A percentile compares a stretch with the other conserved stretches of the same genome.
phyloP scores from a whole-genome alignment of 2,329 filamentous ascomycete genomes.

The Aspergillus viridinutans region DNA sequence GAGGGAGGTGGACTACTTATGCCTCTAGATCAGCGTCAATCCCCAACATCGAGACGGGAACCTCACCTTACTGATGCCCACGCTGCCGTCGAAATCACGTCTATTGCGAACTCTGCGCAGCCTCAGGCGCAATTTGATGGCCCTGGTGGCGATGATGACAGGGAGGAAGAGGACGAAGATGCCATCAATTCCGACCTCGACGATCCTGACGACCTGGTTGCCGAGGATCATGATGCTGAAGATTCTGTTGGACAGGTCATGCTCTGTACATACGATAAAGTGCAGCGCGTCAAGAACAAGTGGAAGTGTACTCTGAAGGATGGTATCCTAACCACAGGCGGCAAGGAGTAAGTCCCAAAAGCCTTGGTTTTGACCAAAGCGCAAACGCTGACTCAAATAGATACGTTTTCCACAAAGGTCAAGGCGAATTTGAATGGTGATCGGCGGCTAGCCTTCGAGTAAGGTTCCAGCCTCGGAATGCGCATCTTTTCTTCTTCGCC shows the following conservation, averaged over 20 bases:
- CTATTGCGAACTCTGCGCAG: conserved; percentile 11
- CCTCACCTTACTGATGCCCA: not conserved
- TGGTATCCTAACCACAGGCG: conserved; percentile 86
- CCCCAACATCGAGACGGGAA: conserved; percentile 37
- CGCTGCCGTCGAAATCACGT: conserved; percentile 11
- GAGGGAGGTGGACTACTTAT: conserved; percentile 46
- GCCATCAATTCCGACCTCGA: conserved; percentile 98
- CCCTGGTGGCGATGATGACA: conserved; percentile 47
- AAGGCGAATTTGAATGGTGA: conserved; percentile 96
- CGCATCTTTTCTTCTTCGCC: too few species aligned
- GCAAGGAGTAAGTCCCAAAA: conserved; percentile 66
- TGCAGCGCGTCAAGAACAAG: conserved; percentile 98
- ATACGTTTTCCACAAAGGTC: conserved; percentile 96
- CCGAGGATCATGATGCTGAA: conserved; percentile 82
- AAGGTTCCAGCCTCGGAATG: not conserved
- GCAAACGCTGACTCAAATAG: conserved; percentile 37
- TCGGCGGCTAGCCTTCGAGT: not conserved
- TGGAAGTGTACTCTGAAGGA: conserved; percentile 99
- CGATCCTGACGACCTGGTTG: conserved; percentile 80
- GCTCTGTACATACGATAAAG: conserved; percentile 99
- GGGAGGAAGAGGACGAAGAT: conserved; percentile 73
- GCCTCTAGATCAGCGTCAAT: conserved; percentile 38
- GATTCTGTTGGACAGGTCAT: conserved; percentile 84
- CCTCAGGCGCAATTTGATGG: conserved; percentile 55
- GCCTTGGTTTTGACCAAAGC: too few species aligned